Conservation (phyloP, 2,329 filamentous ascomycete genomes). For the Colletotrichum sp. region DNA sequence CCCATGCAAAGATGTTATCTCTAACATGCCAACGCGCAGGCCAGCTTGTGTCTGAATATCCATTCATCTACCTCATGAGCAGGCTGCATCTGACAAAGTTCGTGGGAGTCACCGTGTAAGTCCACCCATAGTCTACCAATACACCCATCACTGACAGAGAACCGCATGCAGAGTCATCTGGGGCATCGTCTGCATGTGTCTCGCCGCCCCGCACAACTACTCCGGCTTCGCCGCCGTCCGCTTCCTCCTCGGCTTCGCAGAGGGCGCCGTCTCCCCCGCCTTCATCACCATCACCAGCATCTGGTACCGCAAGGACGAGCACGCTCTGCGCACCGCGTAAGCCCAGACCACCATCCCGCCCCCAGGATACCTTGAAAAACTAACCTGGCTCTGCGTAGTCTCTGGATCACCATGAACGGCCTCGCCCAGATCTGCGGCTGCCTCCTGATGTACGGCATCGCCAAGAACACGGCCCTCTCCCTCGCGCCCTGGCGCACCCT, state of each 20-base stretch:
- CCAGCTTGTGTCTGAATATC: constrained; percentile 52
- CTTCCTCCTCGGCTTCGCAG: constrained; percentile 46
- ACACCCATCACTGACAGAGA: neutral
- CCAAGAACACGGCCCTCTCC: constrained; percentile 38
- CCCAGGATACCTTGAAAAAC: fast-evolving
- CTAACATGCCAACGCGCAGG: constrained; percentile 17
- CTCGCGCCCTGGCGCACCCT: constrained; percentile 51
- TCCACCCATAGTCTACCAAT: neutral
- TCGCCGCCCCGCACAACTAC: constrained; percentile 44
- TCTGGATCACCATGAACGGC: constrained; percentile 35
- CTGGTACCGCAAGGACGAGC: constrained; percentile 35
- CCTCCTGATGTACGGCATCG: constrained; percentile 44
- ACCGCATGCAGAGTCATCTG: constrained; percentile 38
- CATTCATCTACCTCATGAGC: constrained; percentile 57
- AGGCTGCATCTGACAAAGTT: constrained; percentile 53
- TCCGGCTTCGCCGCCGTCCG: constrained; percentile 42
- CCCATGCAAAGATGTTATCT: neutral
- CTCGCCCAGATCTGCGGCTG: constrained; percentile 31
- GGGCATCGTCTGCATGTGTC: constrained; percentile 48
- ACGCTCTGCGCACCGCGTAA: constrained; percentile 30
- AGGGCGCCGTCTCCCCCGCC: constrained; percentile 35
- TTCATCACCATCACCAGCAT: constrained; percentile 37
- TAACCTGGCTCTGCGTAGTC: constrained; percentile 21
- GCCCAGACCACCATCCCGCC: neutral
- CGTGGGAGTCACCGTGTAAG: constrained; percentile 51